Evolutionary conservation across 75 land plant genomes (phyloP).

Genomic region (Picea glauca): DNA sequence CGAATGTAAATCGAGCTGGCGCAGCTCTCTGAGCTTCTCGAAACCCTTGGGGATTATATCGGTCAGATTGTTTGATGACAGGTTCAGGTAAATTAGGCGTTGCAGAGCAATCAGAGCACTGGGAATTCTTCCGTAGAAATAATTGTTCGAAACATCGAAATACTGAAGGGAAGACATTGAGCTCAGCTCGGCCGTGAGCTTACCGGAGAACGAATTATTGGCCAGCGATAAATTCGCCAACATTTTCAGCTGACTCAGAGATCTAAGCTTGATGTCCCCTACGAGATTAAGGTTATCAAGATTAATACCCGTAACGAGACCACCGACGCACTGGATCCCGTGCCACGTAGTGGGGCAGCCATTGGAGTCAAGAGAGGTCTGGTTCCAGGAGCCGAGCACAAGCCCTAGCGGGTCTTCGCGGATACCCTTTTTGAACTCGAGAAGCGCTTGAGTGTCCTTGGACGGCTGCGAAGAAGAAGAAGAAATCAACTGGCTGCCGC

Average conservation of each 20-base stretch:
- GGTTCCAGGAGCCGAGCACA: constrained; percentile 32
- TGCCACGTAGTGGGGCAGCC: constrained; percentile 35
- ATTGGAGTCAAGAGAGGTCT: background rate
- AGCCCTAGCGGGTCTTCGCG: constrained; percentile 27
- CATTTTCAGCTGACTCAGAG: constrained; percentile 25
- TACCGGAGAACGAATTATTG: constrained; percentile 46
- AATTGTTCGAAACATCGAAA: constrained; percentile 53
- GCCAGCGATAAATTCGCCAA: constrained; percentile 40
- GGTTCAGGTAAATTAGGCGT: constrained; percentile 36
- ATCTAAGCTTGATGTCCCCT: constrained; percentile 51
- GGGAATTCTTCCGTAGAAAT: constrained; percentile 63
- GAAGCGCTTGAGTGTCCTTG: constrained; percentile 23
- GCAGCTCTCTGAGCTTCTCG: constrained; percentile 40
- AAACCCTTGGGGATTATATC: constrained; percentile 37
- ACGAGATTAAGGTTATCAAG: constrained; percentile 31
- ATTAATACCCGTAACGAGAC: constrained; percentile 21
- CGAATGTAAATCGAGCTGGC: constrained; percentile 42
- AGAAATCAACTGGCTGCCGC: background rate
- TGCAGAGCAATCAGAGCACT: constrained; percentile 28
- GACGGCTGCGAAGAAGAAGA: background rate
- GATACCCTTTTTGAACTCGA: constrained; percentile 62
- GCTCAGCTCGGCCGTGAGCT: constrained; percentile 38
- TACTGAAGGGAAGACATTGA: constrained; percentile 30
- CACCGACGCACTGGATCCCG: constrained; percentile 42
- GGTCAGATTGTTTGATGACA: constrained; percentile 41